Evolutionary conservation across 78 protist species (phyloP).

Genomic region (Dictyostelium capitatum): DNA sequence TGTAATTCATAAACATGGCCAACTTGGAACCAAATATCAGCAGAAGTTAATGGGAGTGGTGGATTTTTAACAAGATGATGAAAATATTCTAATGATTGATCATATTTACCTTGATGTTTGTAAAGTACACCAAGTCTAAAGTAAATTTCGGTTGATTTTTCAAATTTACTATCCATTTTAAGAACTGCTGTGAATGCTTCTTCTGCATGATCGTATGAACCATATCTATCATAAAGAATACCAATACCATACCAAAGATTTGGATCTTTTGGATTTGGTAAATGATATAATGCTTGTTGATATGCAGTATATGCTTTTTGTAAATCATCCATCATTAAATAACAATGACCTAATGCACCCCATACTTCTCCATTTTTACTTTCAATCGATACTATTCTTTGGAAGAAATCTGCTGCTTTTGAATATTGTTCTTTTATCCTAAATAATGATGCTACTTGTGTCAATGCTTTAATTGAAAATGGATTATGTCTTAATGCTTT

Average conservation of each 20-base stretch:
- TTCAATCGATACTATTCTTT: constrained; percentile 68
- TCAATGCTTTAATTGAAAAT: constrained; percentile 85
- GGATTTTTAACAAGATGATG: constrained; percentile 63
- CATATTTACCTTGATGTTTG: constrained; percentile 88
- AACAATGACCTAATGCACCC: constrained; percentile 91
- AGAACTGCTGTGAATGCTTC: constrained; percentile 93
- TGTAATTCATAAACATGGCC: constrained; percentile 93
- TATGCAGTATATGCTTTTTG: constrained; percentile 92
- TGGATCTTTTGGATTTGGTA: constrained; percentile 91
- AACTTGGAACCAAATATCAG: constrained; percentile 92
- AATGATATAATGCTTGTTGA: constrained; percentile 91
- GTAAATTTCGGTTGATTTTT: constrained; percentile 88
- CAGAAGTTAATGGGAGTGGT: constrained; percentile 85
- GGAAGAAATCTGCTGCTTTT: constrained; percentile 86
- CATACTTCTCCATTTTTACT: constrained; percentile 87
- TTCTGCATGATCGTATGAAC: constrained; percentile 93
- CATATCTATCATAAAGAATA: constrained; percentile 91
- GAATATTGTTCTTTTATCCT: constrained; percentile 80
- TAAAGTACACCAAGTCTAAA: constrained; percentile 91
- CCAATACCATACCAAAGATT: constrained; percentile 95
- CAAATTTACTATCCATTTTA: constrained; percentile 90
- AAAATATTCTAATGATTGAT: constrained; percentile 84
- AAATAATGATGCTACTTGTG: constrained; percentile 82
- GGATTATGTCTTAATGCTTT: constrained; percentile 87
- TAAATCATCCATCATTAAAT: constrained; percentile 90